Conservation (phyloP, 129 eudicot genomes). For the Pulicaria dysenterica region DNA sequence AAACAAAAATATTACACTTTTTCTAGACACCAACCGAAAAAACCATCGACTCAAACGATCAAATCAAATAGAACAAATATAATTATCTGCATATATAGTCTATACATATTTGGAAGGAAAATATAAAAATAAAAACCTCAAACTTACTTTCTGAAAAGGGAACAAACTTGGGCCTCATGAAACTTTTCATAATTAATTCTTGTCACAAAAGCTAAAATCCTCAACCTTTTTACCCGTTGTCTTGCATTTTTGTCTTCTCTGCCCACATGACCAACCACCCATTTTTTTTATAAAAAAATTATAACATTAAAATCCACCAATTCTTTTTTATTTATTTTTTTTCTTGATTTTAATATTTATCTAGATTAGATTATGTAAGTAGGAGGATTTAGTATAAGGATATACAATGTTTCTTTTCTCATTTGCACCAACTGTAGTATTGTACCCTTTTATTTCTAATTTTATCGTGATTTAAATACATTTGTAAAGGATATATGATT, state of each 20-base stretch:
- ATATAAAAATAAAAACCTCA: neutral
- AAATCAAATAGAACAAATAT: neutral
- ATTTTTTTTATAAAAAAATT: conserved; percentile 2
- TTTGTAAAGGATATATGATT: too few relatives aligned
- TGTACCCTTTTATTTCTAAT: too few relatives aligned
- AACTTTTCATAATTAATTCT: conserved; percentile 37
- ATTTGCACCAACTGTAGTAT: too few relatives aligned
- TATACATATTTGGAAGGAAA: too few relatives aligned
- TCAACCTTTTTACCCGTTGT: conserved; percentile 25
- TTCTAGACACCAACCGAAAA: too few relatives aligned
- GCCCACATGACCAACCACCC: conserved; percentile 22
- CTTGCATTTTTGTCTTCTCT: conserved; percentile 34
- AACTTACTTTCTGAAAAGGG: conserved; percentile 15
- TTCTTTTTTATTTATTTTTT: too few relatives aligned
- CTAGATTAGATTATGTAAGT: too few relatives aligned
- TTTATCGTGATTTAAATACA: too few relatives aligned
- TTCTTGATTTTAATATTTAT: too few relatives aligned
- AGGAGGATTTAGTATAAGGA: too few relatives aligned
- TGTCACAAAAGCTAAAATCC: conserved; percentile 36
- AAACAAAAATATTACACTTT: too few relatives aligned
- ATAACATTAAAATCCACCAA: neutral
- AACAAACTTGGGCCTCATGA: conserved; percentile 31
- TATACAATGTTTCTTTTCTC: too few relatives aligned
- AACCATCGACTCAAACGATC: neutral
- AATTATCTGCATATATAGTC: neutral